A percentile compares a stretch with the other conserved stretches of the same genome.
Conservation (phyloP, 2,329 filamentous ascomycete genomes). For the Aspergillus niger region DNA sequence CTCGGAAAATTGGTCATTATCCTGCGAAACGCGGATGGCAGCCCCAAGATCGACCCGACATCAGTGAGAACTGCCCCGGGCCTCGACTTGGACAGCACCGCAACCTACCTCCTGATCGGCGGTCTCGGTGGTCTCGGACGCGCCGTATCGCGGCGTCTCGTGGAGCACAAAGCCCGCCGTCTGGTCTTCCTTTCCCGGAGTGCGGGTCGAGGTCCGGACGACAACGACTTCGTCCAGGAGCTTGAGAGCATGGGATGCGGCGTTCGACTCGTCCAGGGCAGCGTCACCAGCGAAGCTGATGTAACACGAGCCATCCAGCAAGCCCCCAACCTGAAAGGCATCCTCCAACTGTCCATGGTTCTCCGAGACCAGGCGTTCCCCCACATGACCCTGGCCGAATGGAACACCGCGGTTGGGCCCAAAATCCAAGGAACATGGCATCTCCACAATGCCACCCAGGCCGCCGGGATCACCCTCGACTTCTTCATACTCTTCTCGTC, state of each 20-base stretch:
- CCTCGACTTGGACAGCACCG: not conserved
- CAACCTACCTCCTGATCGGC: constrained; percentile 20
- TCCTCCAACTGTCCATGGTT: constrained; percentile 27
- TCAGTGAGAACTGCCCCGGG: not conserved
- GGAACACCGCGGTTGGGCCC: constrained; percentile 29
- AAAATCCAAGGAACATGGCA: constrained; percentile 38
- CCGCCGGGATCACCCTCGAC: constrained; percentile 31
- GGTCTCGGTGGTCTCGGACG: constrained; percentile 22
- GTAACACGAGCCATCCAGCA: constrained; percentile 9
- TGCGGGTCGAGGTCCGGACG: not conserved
- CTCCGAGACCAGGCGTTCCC: constrained; percentile 3
- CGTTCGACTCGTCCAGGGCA: constrained; percentile 8
- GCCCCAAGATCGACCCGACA: not conserved
- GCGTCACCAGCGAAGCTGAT: constrained; percentile 11
- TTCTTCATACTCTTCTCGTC: constrained; percentile 50
- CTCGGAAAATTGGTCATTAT: constrained; percentile 6
- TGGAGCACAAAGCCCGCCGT: constrained; percentile 16
- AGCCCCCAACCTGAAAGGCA: constrained; percentile 12
- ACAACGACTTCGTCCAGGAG: constrained; percentile 12
- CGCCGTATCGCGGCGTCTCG: constrained; percentile 18
- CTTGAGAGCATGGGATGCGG: constrained; percentile 1
- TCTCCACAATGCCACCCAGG: constrained; percentile 25
- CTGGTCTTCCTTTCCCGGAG: constrained; percentile 17
- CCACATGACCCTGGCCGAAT: constrained; percentile 36
- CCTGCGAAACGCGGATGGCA: not conserved